Base-by-base conservation (phyloP, 345 rosid genomes). In the Heritiera fomes region DNA sequence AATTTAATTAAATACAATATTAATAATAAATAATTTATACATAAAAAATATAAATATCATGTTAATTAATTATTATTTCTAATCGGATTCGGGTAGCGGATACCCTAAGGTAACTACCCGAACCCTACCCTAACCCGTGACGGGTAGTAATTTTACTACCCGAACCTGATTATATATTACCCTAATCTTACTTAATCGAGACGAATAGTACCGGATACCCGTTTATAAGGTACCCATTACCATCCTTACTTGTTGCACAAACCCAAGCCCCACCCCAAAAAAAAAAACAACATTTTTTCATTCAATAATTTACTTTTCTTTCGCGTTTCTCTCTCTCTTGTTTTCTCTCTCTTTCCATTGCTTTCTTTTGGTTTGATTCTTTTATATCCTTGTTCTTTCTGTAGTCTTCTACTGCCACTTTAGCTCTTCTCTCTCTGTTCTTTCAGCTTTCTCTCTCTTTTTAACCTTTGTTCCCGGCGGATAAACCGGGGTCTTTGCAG, bases 401-500 rank as follows among this genome's bases (percentile, higher is more conserved):
- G 45, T 40, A 46, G 75, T 45, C 34, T 56, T 78, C 80, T 58
- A 43, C 79, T 78, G 47, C 53, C 62, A 77, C 80, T 70, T 45
- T 49, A 34, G 47, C 32, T 62, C 30, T 8, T n/a, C 40, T 46
- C 34, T 73, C 58, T 6, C 55, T 13, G 18, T 53, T 45, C 46
- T 46, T 47, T 76, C 78, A 46, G 68, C 61, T 18, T 56, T 67
- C 52, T 55, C 47, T 68, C 46, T 77, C 71, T 14, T 52, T 50
- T 77, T 49, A 76, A 64, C 62, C 66, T 56, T 45, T 77, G 38
- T 78, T 69, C 56, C 80, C 28, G 75, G 75, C 67, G 68, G 75
- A 78, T 78, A 78, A 78, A 46, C 68, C 75, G 75, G 80, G 75
- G 67, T 43, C 34, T 59, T 70, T 69, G 60, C 69, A 60, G 68